Evolutionary conservation across 371 early-diverging fungal species (phyloP), one percentile per base, ranked within the genome.

Genomic region (Mucor irregularis): DNA sequence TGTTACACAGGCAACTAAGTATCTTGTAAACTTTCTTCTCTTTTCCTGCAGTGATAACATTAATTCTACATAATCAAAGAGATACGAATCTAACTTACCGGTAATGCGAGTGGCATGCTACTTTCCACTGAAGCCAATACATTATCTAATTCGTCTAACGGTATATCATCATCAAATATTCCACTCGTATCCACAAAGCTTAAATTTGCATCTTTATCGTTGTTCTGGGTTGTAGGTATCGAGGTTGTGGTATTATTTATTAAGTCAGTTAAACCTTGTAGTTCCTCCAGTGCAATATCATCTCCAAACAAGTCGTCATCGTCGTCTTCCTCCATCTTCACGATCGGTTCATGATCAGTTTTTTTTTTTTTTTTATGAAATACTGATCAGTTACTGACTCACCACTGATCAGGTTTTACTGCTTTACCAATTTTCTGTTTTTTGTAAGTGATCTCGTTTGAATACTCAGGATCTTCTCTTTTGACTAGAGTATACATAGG

Each of bases 281-380:
- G 31, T 11, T 74, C 61, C 11, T 74, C 70, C 3, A 66, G 17
- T 17, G 58, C 64, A 28, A 77, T 48, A 53, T 77, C 78, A 16
- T 74, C 74, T 5, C 68, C 74, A 62, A 77, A 77, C 62, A 74
- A 68, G 34, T 58, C 67, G 16, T 70, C 73, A 21, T 72, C 72
- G 10, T 73, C 64, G 19, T 54, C 56, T 4, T 61, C 53, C n/a
- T n/a, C n/a, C n/a, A n/a, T n/a, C n/a, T n/a, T n/a, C n/a, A n/a
- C n/a, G n/a, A n/a, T n/a, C n/a, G n/a, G n/a, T n/a, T n/a, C n/a
- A n/a, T n/a, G n/a, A n/a, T n/a, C n/a, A n/a, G n/a, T n/a, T n/a
- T n/a, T n/a, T n/a, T n/a, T n/a, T n/a, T n/a, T n/a, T n/a, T n/a
- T n/a, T n/a, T n/a, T n/a, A n/a, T n/a, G n/a, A n/a, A n/a, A n/a